Base-by-base conservation (phyloP, 139 green algal species). In the Volvox reticuliferus region DNA sequence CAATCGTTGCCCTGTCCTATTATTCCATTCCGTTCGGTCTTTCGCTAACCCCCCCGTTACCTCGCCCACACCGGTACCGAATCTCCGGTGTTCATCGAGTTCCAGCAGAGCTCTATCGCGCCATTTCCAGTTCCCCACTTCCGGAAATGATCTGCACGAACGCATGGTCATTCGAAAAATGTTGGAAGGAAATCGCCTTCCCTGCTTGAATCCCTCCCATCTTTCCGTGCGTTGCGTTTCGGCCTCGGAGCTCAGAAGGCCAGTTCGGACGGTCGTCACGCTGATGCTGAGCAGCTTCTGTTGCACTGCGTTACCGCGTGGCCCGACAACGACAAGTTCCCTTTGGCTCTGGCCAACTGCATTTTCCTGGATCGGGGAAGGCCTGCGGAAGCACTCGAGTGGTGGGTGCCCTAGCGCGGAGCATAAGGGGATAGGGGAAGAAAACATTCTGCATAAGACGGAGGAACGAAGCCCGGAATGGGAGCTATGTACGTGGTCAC, bases 301-400 rank as follows among this genome's bases (percentile, higher is more conserved):
- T 62, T 88, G 67, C 65, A 83, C 32, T 68, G 62, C 21, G 83
- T 93, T 12, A 87, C 82, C 21, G 76, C 82, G 1, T 93, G 89
- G 89, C 89, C 89, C 32, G 89, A 93, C 89, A 93, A 93, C 73
- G 65, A 83, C 28, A 62, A 62, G 16, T 93, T 81, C 62, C 13
- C 20, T 5, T 35, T 90, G 32, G 89, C 89, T 0, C 71, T 93
- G 55, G 89, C 73, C 16, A 65, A 90, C 50, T 90, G 82, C 73
- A 82, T 93, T 19, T 89, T 89, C 69, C 69, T 89, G 69, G 69
- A 89, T 67, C 36, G 69, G 17, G 33, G 36, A 37, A 35, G 69
- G 16, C 84, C 84, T 1, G 44, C n/a, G 28, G 69, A 89, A 14
- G 68, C 84, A 20, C n/a, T 89, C 37, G 28, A 62, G 30, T 89